A percentile compares a stretch with the other conserved stretches of the same genome.
Conservation (phyloP, 2,329 filamentous ascomycete genomes). For the Penicillium hordei region DNA sequence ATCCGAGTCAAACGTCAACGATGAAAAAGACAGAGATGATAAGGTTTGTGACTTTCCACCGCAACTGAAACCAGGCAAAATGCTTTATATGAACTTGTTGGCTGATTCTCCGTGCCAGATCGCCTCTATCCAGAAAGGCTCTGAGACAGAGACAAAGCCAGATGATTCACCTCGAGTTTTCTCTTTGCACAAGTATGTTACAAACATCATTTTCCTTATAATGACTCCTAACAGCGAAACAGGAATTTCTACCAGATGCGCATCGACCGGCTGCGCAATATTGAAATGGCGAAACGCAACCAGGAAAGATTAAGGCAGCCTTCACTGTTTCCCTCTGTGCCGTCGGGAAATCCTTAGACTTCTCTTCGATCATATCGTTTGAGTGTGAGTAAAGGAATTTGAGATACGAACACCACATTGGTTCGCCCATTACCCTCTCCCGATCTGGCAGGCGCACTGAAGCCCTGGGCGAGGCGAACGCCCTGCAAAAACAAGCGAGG, state of each 20-base stretch:
- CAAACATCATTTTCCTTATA: neutral
- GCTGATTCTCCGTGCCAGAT: slow-evolving; percentile 22
- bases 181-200: slow-evolving; percentile 70
- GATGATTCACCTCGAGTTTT: slow-evolving; percentile 79
- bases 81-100: neutral
- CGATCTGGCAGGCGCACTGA: neutral
- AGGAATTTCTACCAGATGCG: slow-evolving; percentile 87
- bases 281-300: slow-evolving; percentile 77
- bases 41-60: slow-evolving; percentile 45
- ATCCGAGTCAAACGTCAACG: slow-evolving; percentile 35
- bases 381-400: neutral
- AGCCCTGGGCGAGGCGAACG: neutral
- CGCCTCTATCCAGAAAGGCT: slow-evolving; percentile 47
- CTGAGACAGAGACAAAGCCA: slow-evolving; percentile 39
- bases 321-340: slow-evolving; percentile 80
- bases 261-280: slow-evolving; percentile 72
- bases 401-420: neutral
- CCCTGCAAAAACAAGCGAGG: neutral
- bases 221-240: slow-evolving; percentile 13
- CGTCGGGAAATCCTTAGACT: slow-evolving; percentile 54
- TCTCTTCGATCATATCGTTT: neutral
- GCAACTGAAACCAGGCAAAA: neutral
- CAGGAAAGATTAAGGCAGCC: slow-evolving; percentile 77
- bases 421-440: neutral
- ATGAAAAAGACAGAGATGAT: slow-evolving; percentile 52